These are phyloP conservation scores for Aspergillus bridgeri DNA, from an alignment of 495 filamentous ascomycete genomes.

Conservation along the genomic window DNA sequence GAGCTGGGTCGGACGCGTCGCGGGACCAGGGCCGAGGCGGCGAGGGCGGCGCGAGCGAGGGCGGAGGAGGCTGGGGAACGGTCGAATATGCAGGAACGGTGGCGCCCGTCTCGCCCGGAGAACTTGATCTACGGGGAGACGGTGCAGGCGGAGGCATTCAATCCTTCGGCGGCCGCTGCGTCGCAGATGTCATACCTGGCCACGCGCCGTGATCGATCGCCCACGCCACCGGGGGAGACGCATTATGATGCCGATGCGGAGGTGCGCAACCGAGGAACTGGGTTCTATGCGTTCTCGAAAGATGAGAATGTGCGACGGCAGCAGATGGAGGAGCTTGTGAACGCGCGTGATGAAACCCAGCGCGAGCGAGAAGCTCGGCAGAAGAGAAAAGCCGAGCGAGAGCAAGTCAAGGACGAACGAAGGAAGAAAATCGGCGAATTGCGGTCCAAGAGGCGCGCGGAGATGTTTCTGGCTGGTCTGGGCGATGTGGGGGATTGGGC, in stretches of 20 bases:
- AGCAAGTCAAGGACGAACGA: constrained; percentile 51
- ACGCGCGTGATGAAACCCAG: constrained; percentile 67
- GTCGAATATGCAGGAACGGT: constrained; percentile 45
- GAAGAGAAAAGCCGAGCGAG: constrained; percentile 43
- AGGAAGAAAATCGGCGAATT: constrained; percentile 58
- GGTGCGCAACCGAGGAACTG: constrained; percentile 81
- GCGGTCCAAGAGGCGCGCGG: constrained; percentile 57
- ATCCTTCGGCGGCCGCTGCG: constrained; percentile 57
- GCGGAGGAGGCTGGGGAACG: constrained; percentile 26
- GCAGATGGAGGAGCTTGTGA: constrained; percentile 74
- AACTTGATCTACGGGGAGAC: constrained; percentile 81
- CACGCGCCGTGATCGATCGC: constrained; percentile 64
- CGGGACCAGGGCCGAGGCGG: constrained; percentile 62
- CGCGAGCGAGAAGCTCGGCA: constrained; percentile 51
- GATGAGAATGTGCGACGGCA: constrained; percentile 59
- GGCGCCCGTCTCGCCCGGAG: constrained; percentile 59
- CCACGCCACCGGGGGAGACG: constrained; percentile 70
- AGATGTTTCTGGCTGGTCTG: constrained; percentile 62
- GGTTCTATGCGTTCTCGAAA: constrained; percentile 81
- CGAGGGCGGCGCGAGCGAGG: constrained; percentile 51
- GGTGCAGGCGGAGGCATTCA: constrained; percentile 77
- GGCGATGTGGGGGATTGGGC: constrained; percentile 16
- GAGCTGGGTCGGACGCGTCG: constrained; percentile 79
- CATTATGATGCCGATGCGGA: constrained; percentile 86
- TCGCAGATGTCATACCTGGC: constrained; percentile 70